Conservation (phyloP, 2,329 filamentous ascomycete species). For the Colletotrichum liaoningense region DNA sequence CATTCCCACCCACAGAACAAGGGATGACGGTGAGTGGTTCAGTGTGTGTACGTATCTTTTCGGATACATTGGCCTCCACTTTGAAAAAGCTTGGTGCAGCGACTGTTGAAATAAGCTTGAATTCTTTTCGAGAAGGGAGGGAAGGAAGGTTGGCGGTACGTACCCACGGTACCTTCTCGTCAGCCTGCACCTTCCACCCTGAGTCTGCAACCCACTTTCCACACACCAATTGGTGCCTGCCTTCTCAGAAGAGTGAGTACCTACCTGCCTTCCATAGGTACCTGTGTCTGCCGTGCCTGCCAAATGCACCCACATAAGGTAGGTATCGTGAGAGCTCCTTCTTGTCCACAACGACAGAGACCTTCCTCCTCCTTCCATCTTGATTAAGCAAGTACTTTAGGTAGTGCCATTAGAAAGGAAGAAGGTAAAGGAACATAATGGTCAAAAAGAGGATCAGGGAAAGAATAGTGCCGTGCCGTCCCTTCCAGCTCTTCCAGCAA, state of each 20-base stretch:
- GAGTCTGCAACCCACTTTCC: neutral
- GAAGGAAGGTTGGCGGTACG: slow-evolving; percentile 7
- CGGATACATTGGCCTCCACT: slow-evolving; percentile 29
- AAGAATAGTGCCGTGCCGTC: neutral
- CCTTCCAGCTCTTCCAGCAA: neutral
- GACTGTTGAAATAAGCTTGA: slow-evolving; percentile 38
- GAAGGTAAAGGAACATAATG: neutral
- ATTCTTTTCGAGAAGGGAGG: slow-evolving; percentile 32
- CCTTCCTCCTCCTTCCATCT: neutral
- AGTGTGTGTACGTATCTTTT: neutral
- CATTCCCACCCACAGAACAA: neutral
- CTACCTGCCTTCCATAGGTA: neutral
- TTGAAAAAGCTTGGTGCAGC: slow-evolving; percentile 34
- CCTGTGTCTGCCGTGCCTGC: neutral
- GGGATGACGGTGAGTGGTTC: neutral
- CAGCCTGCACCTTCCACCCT: neutral
- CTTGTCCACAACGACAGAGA: neutral
- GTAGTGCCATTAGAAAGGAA: neutral
- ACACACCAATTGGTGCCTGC: neutral
- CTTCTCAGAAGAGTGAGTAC: no score
- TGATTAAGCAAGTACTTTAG: neutral
- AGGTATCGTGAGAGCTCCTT: neutral
- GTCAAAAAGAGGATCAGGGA: neutral
- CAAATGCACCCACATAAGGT: neutral
- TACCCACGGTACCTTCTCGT: neutral